Conservation (phyloP, 1,139 yeast species). For the Candida sp. region DNA sequence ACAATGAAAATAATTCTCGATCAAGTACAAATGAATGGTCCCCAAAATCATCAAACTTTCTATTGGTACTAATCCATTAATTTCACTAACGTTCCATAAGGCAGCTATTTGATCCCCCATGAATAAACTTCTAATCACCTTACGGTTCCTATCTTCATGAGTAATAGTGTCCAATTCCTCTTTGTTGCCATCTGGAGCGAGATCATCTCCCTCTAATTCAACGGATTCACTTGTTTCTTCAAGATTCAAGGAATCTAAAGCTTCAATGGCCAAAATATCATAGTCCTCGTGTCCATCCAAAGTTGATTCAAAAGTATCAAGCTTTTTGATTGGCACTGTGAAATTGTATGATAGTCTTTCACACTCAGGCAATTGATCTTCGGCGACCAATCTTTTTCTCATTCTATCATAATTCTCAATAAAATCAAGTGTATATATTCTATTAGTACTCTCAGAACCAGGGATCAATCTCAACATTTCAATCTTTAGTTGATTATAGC, state of each 20-base stretch:
- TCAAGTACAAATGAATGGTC: conserved; percentile 56
- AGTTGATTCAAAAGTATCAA: conserved; percentile 10
- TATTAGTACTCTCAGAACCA: conserved; percentile 14
- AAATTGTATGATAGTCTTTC: conserved; percentile 40
- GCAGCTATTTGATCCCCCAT: conserved; percentile 69
- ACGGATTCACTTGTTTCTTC: conserved; percentile 4
- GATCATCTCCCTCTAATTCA: conserved; percentile 10
- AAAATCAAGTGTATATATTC: conserved; percentile 51
- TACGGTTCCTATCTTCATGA: conserved; percentile 67
- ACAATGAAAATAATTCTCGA: conserved; percentile 65
- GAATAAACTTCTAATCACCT: conserved; percentile 63
- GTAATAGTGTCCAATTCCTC: conserved; percentile 13
- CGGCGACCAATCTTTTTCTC: conserved; percentile 54
- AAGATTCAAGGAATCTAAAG: conserved; percentile 38
- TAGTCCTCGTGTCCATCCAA: conserved; percentile 11
- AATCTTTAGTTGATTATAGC: conserved; percentile 43
- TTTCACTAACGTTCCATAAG: conserved; percentile 73
- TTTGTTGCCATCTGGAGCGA: conserved; percentile 33
- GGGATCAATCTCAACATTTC: conserved; percentile 40
- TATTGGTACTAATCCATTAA: conserved; percentile 67
- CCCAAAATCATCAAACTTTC: conserved; percentile 78
- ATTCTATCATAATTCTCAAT: conserved; percentile 69
- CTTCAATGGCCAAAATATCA: conserved; percentile 8
- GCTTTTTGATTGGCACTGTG: conserved; percentile 33
- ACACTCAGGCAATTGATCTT: conserved; percentile 44